Conservation (phyloP, 345 rosid species). For the Gossypium thurberi region DNA sequence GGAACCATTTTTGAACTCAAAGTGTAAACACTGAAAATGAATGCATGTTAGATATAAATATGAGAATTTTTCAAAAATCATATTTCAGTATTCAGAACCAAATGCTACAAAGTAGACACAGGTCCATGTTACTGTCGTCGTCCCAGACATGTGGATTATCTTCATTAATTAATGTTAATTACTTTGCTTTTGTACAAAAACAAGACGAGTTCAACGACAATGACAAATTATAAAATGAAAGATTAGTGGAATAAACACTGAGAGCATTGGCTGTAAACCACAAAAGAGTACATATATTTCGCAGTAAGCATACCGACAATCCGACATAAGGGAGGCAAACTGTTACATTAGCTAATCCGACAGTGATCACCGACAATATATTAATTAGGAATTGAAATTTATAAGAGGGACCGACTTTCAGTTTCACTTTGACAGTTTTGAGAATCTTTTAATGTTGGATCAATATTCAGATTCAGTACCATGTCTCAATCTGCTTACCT, state of each 20-base stretch:
- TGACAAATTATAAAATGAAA: background rate
- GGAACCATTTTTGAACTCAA: background rate
- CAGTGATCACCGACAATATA: background rate
- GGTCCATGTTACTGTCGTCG: background rate
- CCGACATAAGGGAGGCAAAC: background rate
- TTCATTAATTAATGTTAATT: background rate
- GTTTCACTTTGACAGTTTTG: background rate
- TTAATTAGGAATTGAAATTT: background rate
- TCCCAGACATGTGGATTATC: background rate
- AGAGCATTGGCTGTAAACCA: background rate
- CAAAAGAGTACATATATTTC: background rate
- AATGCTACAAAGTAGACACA: background rate
- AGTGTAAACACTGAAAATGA: background rate
- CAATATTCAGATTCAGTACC: background rate
- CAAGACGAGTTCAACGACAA: background rate
- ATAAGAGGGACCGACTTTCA: background rate
- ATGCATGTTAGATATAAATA: background rate
- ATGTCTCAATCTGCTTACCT: constrained; percentile 6
- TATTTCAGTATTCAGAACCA: background rate
- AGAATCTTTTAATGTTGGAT: background rate
- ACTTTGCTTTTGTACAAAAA: background rate
- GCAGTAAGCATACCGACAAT: background rate
- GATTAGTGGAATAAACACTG: background rate
- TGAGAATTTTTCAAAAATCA: no score
- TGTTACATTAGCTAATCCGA: background rate